Base-by-base conservation (phyloP, 108 stramenopile species). In the Pseudonitzschia multiseries region DNA sequence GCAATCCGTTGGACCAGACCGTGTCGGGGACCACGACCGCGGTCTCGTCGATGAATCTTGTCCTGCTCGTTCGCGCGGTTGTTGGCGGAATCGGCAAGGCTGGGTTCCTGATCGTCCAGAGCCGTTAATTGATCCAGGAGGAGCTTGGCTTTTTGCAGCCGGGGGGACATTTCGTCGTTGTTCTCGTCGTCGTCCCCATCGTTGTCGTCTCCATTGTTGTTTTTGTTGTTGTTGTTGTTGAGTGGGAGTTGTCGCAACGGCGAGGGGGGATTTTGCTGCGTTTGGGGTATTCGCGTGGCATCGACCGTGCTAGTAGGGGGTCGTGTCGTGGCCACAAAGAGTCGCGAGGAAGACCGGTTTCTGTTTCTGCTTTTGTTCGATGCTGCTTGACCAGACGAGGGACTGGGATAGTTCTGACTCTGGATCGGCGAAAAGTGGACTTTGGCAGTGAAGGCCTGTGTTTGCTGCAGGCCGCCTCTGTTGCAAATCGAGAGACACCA, bases 1-100 rank as follows among this genome's bases (percentile, higher is more conserved):
- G 75, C 33, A 82, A 61, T 51, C 85, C 85, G 65, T 86, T 86
- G 66, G 70, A 74, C 81, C 81, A 86, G 28, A 71, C 43, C 0
- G 48, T 65, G 52, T 86, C 85, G 22, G 81, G 81, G 22, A 86
- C 78, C 0, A 76, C 60, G 0, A 32, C 33, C 51, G 46, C 15
- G 42, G 52, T 52, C 43, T 57, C 21, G 8, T 67, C 65, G 44
- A 52, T 0, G 1, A 27, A 3, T 4, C 9, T n/a, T 67, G 77
- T 56, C 40, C 4, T 17, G 8, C 46, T 26, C 61, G 69, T 62
- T 42, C 18, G 21, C 17, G 27, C n/a, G n/a, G n/a, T 65, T 33
- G 64, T 13, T 22, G 51, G 66, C 43, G 9, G 65, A 41, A 15
- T 24, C 67, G 41, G 62, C 46, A 10, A 67, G 0, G 36, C 43